Evolutionary conservation across 306 rosid genomes (phyloP).

Genomic region (Calophaca sinica): DNA sequence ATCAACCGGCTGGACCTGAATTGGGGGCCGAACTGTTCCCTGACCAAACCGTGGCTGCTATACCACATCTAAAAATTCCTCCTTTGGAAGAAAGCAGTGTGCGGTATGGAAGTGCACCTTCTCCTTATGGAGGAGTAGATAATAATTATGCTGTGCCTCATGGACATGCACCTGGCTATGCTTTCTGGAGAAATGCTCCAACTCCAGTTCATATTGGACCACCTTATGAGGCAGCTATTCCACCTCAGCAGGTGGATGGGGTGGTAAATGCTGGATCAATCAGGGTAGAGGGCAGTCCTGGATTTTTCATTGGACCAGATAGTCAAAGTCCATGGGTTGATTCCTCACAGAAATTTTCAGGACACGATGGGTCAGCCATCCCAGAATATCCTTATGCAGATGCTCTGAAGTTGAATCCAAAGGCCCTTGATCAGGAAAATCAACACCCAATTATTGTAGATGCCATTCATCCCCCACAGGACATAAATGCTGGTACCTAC

Average conservation of each 20-base stretch:
- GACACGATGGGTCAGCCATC: conserved; percentile 63
- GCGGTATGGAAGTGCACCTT: conserved; percentile 68
- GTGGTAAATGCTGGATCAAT: conserved; percentile 63
- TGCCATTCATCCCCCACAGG: conserved; percentile 48
- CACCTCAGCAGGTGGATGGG: conserved; percentile 66
- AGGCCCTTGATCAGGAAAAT: conserved; percentile 58
- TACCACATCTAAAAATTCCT: conserved; percentile 61
- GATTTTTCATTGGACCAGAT: conserved; percentile 63
- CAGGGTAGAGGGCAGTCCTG: conserved; percentile 75
- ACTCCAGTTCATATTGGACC: conserved; percentile 64
- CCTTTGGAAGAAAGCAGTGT: conserved; percentile 68
- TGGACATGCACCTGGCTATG: conserved; percentile 66
- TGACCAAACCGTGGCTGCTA: conserved; percentile 69
- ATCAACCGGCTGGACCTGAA: conserved; percentile 67
- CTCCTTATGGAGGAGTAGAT: conserved; percentile 75
- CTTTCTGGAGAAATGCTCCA: conserved; percentile 72
- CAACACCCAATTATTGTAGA: conserved; percentile 53
- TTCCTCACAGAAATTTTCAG: conserved; percentile 66
- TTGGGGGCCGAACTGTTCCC: conserved; percentile 68
- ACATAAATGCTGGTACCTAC: conserved; percentile 43
- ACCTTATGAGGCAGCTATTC: conserved; percentile 64
- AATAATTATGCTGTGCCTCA: conserved; percentile 59
- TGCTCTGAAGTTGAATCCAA: conserved; percentile 57
- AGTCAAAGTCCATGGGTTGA: conserved; percentile 74
- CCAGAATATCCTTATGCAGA: conserved; percentile 63